phyloP scores from a whole-genome alignment of 768 basidiomycete species.

The Tylopilus sp. region DNA sequence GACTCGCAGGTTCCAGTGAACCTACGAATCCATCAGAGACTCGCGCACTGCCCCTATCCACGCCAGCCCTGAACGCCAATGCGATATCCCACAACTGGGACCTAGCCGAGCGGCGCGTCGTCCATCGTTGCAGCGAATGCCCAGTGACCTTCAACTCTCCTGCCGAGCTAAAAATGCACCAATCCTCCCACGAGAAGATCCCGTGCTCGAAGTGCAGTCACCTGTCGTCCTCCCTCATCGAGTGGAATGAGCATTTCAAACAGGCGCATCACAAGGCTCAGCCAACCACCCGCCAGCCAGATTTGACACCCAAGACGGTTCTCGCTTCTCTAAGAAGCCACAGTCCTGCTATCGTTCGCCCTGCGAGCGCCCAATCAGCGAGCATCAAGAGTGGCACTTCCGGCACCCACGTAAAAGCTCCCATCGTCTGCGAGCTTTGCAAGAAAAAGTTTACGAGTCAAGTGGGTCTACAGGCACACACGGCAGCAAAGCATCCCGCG shows the following conservation, averaged over 20 bases:
- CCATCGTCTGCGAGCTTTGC: conserved; percentile 20
- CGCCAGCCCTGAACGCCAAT: background rate
- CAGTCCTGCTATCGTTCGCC: conserved; percentile 15
- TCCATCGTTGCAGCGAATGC: conserved; percentile 21
- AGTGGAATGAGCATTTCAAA: conserved; percentile 30
- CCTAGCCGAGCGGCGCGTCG: background rate
- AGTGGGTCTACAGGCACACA: conserved; percentile 24
- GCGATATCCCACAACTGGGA: background rate
- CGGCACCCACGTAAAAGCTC: conserved; percentile 3
- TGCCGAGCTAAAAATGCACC: conserved; percentile 20
- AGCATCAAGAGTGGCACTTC: conserved; percentile 6
- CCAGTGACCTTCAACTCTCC: conserved; percentile 14
- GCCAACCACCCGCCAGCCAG: conserved; percentile 4
- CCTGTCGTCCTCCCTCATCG: conserved; percentile 19
- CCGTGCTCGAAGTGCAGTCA: conserved; percentile 25
- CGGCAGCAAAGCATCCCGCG: conserved; percentile 21
- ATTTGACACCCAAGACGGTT: conserved; percentile 1
- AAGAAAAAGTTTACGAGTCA: conserved; percentile 19
- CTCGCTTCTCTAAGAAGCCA: conserved; percentile 7
- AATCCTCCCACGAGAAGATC: conserved; percentile 17
- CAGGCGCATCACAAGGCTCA: conserved; percentile 13
- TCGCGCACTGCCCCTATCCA: conserved; percentile 3
- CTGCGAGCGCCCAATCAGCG: conserved; percentile 18
- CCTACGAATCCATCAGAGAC: conserved; percentile 1
- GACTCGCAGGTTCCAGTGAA: background rate